Percentiles rank a stretch among this genome's conserved stretches.
Evolutionary conservation across 2,329 filamentous ascomycete genomes (phyloP).

Genomic region (Fusarium abutilonis): DNA sequence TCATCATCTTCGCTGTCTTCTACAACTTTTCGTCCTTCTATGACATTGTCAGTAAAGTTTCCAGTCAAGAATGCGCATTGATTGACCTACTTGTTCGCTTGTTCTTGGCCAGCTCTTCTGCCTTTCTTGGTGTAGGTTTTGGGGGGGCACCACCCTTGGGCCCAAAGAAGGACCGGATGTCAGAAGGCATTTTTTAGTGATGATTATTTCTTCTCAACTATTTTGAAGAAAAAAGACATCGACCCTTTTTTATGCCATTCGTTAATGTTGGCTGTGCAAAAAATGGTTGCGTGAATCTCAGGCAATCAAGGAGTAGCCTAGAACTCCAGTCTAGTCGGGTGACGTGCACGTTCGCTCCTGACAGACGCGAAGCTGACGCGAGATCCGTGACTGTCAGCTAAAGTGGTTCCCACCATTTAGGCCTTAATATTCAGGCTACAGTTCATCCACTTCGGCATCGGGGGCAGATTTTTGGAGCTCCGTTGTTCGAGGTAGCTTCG

Average conservation of each 20-base stretch:
- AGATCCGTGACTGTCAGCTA: slow-evolving; percentile 52
- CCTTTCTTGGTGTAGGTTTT: slow-evolving; percentile 59
- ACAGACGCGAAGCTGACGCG: slow-evolving; percentile 59
- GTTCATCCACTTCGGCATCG: slow-evolving; percentile 18
- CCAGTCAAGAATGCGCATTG: not conserved
- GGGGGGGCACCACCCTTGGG: slow-evolving; percentile 71
- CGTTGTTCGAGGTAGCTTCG: slow-evolving; percentile 41
- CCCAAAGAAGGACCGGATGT: slow-evolving; percentile 92
- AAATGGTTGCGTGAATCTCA: slow-evolving; percentile 33
- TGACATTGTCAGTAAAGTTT: slow-evolving; percentile 29
- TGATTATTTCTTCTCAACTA: slow-evolving; percentile 9
- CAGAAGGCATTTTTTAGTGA: slow-evolving; percentile 71
- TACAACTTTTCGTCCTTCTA: slow-evolving; percentile 73
- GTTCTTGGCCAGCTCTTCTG: slow-evolving; percentile 56
- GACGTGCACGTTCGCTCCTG: slow-evolving; percentile 49
- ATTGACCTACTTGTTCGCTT: slow-evolving; percentile 57
- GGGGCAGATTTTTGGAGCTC: slow-evolving; percentile 51
- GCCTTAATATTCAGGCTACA: slow-evolving; percentile 41
- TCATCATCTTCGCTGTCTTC: slow-evolving; percentile 86
- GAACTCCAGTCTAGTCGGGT: slow-evolving; percentile 43
- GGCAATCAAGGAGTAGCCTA: slow-evolving; percentile 44
- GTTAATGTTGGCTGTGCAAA: slow-evolving; percentile 38
- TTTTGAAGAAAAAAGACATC: slow-evolving; percentile 2
- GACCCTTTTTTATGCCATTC: slow-evolving; percentile 38
- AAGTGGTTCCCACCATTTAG: slow-evolving; percentile 39